Evolutionary conservation across 129 eudicot genomes (phyloP).

Genomic region (Cynara cardunculus): DNA sequence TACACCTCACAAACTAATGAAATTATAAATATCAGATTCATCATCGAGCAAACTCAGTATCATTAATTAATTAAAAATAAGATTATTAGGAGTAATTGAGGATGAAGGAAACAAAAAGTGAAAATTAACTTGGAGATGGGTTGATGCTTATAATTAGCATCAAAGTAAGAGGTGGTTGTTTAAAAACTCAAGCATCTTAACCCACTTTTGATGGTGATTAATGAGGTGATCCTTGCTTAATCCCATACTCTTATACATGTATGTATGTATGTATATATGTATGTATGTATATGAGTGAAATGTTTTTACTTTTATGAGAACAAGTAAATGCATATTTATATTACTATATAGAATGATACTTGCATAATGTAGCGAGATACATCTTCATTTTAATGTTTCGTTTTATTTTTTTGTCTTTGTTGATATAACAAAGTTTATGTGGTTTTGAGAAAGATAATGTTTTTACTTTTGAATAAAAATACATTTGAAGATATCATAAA

Average conservation of each 20-base stretch:
- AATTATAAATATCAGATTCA: background rate
- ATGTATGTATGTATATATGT: background rate
- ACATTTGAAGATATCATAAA: too few species aligned
- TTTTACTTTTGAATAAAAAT: too few species aligned
- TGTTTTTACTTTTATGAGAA: background rate
- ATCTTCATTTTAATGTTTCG: too few species aligned
- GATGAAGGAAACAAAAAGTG: background rate
- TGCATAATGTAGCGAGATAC: too few species aligned
- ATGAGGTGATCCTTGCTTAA: conserved; percentile 26
- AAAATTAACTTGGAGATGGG: conserved; percentile 29
- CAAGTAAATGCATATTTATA: background rate
- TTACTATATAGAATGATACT: too few species aligned
- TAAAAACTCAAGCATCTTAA: conserved; percentile 11
- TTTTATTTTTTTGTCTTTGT: too few species aligned
- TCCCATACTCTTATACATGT: conserved; percentile 5
- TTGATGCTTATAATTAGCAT: conserved; percentile 20
- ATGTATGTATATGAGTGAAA: background rate
- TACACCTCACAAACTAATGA: background rate
- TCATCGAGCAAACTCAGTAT: background rate
- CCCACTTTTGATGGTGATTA: conserved; percentile 36
- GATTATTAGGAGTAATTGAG: background rate
- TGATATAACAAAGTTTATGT: too few species aligned
- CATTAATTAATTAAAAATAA: background rate
- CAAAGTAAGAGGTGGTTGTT: conserved; percentile 30
- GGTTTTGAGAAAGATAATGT: too few species aligned